Evolutionary conservation across 2,329 filamentous ascomycete species (phyloP), one percentile per base, ranked within the genome.

Genomic region (Periconia macrospinosa): DNA sequence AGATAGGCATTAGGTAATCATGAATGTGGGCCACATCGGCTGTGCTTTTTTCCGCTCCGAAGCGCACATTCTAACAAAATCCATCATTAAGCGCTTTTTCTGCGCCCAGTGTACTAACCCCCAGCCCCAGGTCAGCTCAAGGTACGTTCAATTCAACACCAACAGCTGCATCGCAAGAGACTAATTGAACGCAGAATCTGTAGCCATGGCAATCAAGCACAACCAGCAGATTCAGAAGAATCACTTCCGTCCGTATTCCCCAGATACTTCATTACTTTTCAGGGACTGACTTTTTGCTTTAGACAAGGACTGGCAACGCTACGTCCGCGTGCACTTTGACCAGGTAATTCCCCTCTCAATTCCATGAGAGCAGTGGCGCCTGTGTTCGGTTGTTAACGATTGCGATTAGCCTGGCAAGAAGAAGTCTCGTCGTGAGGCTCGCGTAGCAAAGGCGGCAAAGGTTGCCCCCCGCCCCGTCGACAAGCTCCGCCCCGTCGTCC

Each of bases 261-360:
- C 66, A 56, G 61, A 50, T 50, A 51, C 47, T 60, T 53, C 57
- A 55, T 62, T n/a, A 37, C 33, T n/a, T 13, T 37, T 37, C 15
- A 13, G 33, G 3, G 33, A 5, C 33, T 37, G 33, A 37, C 11
- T 37, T 37, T 37, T 37, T 37, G 11, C 11, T n/a, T 13, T 37
- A 37, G 15, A 14, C 15, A 13, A 35, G n/a, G 23, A 18, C 57
- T 70, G 94, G 94, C 92, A 97, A 83, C 91, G 92, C 84, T 91
- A 92, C 83, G 94, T 99, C 78, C 91, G 92, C 83, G 90, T 91
- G 82, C 94, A 99, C 87, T 99, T 99, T 85, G 92, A 99, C 86
- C 94, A 97, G 92, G 93, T 96, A 93, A 83, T 75, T 80, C 77
- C 80, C 81, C 78, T 78, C 73, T 79, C 76, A 73, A 54, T 56